Percentiles rank a stretch among this genome's conserved stretches.
Conservation (phyloP, 257 asterid species). For the Thymus mandschuricus region DNA sequence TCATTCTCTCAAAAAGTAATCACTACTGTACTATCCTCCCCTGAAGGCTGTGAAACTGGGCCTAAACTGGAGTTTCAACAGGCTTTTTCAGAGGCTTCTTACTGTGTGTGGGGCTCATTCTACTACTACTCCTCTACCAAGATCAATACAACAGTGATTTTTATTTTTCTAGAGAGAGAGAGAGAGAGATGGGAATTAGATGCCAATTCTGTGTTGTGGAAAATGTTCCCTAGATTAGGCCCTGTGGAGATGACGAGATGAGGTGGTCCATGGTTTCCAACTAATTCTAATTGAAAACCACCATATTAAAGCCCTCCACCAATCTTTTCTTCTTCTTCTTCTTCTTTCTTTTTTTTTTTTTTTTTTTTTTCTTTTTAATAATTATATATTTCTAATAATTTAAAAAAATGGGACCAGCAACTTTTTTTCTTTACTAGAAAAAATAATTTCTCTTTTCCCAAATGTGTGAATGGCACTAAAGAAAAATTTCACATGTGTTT, state of each 20-base stretch:
- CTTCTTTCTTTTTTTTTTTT: neutral
- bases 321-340: conserved; percentile 33
- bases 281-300: conserved; percentile 71
- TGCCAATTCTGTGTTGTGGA: conserved; percentile 55
- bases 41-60: conserved; percentile 48
- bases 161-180: neutral
- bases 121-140: neutral
- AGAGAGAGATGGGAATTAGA: conserved; percentile 46
- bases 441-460: conserved; percentile 7
- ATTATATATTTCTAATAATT: too few species aligned
- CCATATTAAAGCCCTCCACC: conserved; percentile 61
- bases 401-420: conserved; percentile 58
- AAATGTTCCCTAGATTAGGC: conserved; percentile 63
- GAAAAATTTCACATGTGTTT: conserved; percentile 44
- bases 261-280: conserved; percentile 89
- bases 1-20: conserved; percentile 5
- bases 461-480: conserved; percentile 27
- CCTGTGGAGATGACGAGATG: conserved; percentile 63
- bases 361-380: neutral
- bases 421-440: conserved; percentile 8
- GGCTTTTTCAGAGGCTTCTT: conserved; percentile 67
- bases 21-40: neutral
- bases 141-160: too few species aligned
- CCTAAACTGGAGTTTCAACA: conserved; percentile 56
- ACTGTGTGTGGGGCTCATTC: conserved; percentile 46